These are phyloP conservation scores for Pseudozyma tsukubaensis DNA, from an alignment of 1,284 basidiomycete species.

Conservation along the genomic window DNA sequence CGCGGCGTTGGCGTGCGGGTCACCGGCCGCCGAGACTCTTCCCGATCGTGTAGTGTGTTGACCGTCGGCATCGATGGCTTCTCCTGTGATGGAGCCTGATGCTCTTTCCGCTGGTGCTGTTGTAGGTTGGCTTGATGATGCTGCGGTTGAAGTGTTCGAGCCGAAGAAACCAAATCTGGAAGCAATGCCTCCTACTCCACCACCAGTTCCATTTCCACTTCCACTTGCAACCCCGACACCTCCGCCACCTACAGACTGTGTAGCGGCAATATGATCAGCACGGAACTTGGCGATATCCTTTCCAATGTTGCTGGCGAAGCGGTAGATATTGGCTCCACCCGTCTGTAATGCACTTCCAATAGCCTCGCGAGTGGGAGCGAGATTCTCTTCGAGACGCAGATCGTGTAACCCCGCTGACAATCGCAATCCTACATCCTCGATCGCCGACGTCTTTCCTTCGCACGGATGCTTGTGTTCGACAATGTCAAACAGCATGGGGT, in stretches of 20 bases:
- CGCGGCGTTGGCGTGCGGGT: conserved; percentile 11
- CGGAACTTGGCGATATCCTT: conserved; percentile 60
- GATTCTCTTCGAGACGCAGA: conserved; percentile 63
- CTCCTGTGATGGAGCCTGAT: conserved; percentile 49
- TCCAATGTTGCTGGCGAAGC: conserved; percentile 58
- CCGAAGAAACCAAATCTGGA: conserved; percentile 38
- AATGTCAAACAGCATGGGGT: conserved; percentile 65
- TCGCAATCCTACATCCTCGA: conserved; percentile 65
- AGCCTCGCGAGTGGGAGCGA: conserved; percentile 63
- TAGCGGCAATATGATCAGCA: conserved; percentile 26
- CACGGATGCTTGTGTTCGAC: conserved; percentile 65
- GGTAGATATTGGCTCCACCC: conserved; percentile 57
- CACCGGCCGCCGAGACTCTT: conserved; percentile 8
- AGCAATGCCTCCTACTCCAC: conserved; percentile 19
- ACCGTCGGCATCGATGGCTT: conserved; percentile 50
- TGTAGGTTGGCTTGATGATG: conserved; percentile 3
- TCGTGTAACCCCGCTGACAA: conserved; percentile 64
- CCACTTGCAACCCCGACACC: background rate
- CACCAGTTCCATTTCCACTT: background rate
- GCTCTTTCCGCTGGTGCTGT: conserved; percentile 3
- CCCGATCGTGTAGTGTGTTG: conserved; percentile 39
- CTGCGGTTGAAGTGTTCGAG: conserved; percentile 4
- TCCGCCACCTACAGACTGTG: conserved; percentile 14
- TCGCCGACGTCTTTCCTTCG: conserved; percentile 60
- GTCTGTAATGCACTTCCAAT: conserved; percentile 61